Evolutionary conservation across 2,329 filamentous ascomycete species (phyloP), one percentile per base, ranked within the genome.

Genomic region (Colletotrichum sp.): DNA sequence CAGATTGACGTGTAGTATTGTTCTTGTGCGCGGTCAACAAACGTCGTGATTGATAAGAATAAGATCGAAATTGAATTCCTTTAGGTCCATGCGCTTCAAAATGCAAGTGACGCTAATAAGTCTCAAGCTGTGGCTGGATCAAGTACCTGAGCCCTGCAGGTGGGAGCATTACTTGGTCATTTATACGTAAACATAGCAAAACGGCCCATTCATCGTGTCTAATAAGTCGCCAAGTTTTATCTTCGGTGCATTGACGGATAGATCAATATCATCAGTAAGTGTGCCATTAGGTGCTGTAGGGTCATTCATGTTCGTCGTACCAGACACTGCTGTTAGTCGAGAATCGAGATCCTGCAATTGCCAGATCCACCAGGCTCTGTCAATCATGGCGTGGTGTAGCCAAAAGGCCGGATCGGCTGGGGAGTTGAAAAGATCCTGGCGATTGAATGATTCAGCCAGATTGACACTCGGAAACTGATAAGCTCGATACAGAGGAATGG

Each of bases 101-200:
- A n/a, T n/a, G 18, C 18, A 43, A 10, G 5, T n/a, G 9, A 43
- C 0, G 0, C 3, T n/a, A n/a, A n/a, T 2, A n/a, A n/a, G 39
- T 43, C 18, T 43, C 0, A 0, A n/a, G 8, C 39, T 12, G 18
- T 43, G 39, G 39, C 39, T 48, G 39, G 18, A n/a, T 22, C 6
- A 7, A 12, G 18, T 48, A 12, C 2, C 18, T 12, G 9, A 48
- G 39, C 3, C 6, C 39, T 48, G 9, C 9, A 2, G 18, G 3
- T 0, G 1, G 1, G n/a, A 7, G 0, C 9, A 22, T 52, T 5
- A 13, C n/a, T 8, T 60, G 84, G 25, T 9, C 1, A 28, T 64
- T 68, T 70, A 80, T 13, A 65, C 65, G 34, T 82, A 84, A 43
- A 84, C 39, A 65, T 84, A 84, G 60, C 83, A 85, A 66, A 84